phyloP scores from a whole-genome alignment of 176 grass and related monocot species.

The Melocanna baccifera region DNA sequence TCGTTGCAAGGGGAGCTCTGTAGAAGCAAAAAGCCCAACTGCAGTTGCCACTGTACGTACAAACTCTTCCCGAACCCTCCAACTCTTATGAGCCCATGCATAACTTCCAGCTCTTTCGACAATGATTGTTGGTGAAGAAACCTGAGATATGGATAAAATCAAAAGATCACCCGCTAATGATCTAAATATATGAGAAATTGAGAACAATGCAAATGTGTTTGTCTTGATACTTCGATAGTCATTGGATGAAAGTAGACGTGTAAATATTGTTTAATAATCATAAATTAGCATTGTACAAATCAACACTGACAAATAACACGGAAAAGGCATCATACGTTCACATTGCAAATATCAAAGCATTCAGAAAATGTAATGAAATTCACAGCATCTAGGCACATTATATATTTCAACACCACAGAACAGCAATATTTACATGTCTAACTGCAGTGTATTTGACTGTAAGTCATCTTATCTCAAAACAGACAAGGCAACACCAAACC shows the following conservation, averaged over 20 bases:
- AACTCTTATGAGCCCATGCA: conserved; percentile 89
- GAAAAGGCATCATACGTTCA: background rate
- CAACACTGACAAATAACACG: background rate
- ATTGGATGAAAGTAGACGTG: background rate
- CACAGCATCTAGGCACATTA: background rate
- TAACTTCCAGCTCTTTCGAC: conserved; percentile 91
- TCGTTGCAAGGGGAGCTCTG: conserved; percentile 79
- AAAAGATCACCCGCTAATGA: background rate
- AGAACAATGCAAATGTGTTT: background rate
- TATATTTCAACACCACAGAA: background rate
- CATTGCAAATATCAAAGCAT: background rate
- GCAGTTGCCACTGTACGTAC: conserved; percentile 65
- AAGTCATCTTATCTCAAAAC: background rate
- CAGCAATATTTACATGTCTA: background rate
- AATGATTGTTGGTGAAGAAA: conserved; percentile 82
- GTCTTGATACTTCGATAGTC: background rate
- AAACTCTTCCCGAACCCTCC: conserved; percentile 91
- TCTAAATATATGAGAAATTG: background rate
- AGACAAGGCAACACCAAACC: background rate
- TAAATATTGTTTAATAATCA: background rate
- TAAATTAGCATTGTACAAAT: background rate
- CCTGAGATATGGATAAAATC: conserved; percentile 41
- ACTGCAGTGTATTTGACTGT: background rate
- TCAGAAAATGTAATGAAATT: background rate
- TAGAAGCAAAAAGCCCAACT: conserved; percentile 76